A percentile compares a stretch with the other conserved stretches of the same genome.
Evolutionary conservation across 495 filamentous ascomycete species (phyloP).

Genomic region (Cetradonia linearis): DNA sequence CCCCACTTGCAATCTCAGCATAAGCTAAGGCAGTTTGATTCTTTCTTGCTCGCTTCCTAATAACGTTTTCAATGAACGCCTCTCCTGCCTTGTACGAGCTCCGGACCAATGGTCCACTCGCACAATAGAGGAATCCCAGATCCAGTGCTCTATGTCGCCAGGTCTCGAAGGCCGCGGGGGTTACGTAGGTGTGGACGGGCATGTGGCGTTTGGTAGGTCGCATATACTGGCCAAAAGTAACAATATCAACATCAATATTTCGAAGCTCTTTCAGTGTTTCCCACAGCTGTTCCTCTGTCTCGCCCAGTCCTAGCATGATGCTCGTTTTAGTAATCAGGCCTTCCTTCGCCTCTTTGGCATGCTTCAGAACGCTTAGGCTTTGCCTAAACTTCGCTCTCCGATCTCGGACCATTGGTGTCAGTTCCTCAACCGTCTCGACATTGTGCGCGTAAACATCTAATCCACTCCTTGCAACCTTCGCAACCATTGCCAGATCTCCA

Average conservation of each 20-base stretch:
- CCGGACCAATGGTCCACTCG: constrained; percentile 82
- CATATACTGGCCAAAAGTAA: constrained; percentile 99
- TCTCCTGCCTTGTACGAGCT: constrained; percentile 97
- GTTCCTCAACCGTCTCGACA: constrained; percentile 83
- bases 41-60: constrained; percentile 58
- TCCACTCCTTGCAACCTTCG: constrained; percentile 71
- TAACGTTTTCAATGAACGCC: constrained; percentile 95
- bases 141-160: constrained; percentile 87
- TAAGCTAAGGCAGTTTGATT: constrained; percentile 17
- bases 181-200: constrained; percentile 88
- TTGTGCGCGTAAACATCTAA: constrained; percentile 97
- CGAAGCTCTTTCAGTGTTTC: constrained; percentile 71
- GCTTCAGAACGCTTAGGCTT: constrained; percentile 66
- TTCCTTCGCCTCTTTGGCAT: constrained; percentile 65
- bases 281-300: constrained; percentile 83
- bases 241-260: constrained; percentile 73
- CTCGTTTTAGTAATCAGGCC: constrained; percentile 92
- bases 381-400: constrained; percentile 83
- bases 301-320: constrained; percentile 90
- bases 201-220: constrained; percentile 95
- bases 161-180: constrained; percentile 77
- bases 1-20: neutral
- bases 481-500: constrained; percentile 75
- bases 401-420: constrained; percentile 84
- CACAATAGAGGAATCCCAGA: constrained; percentile 94